Evolutionary conservation across 2,329 filamentous ascomycete genomes (phyloP), one percentile per base, ranked within the genome.

Genomic region (Neurospora sp.): DNA sequence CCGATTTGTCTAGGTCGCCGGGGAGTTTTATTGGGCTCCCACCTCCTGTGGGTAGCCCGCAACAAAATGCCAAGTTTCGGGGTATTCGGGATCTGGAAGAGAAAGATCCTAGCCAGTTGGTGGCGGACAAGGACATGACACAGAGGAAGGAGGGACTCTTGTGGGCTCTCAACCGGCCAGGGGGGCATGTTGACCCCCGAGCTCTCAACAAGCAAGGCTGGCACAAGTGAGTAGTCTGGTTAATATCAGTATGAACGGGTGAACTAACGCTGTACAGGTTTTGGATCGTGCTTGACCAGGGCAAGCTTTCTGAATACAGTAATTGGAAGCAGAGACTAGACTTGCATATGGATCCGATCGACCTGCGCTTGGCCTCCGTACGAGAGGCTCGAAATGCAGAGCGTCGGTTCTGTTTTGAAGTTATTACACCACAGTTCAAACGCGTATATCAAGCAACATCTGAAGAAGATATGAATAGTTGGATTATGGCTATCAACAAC

Each of bases 251-350:
- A 15, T n/a, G 46, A 10, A 36, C n/a, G 12, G 2, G 4, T n/a
- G 28, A 43, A 67, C 74, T 77, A 68, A 77, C 70, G 1, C 1
- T 52, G 4, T 3, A 12, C 75, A 96, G 93, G 78, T 99, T 98
- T 81, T 99, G 96, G 96, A 96, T 99, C 73, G 96, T 99, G 2
- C 85, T 99, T 65, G 96, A 98, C 78, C 94, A 97, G 80, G 96
- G 96, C 33, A 97, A 96, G 78, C 85, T 99, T 17, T 97, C 95
- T 1, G 96, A 99, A 78, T 99, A 99, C 81, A 97, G 94, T 78
- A 98, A 99, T 79, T 99, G 96, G 96, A 99, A 99, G 81, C 93
- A 99, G 79, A 95, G 89, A 79, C 87, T 99, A 33, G 96, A 99
- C 80, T 84, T 98, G 36, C 96, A 99, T 79, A 98, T 97, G 89